Base-by-base conservation (phyloP, 371 early-diverging fungal genomes). In the Rhizomucor pusillus region DNA sequence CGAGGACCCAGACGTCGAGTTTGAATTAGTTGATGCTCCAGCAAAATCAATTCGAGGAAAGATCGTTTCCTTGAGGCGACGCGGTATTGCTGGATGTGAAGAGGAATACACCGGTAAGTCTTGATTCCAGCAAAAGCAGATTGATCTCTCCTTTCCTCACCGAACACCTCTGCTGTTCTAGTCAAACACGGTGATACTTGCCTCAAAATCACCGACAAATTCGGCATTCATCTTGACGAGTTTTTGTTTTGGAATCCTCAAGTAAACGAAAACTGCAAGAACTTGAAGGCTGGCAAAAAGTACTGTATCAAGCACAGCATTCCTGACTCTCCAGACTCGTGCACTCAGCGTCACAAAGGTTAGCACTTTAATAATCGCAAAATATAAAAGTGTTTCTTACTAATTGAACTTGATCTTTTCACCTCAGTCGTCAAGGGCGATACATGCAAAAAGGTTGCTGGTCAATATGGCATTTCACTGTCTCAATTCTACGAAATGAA, bases 1-100 rank as follows among this genome's bases (percentile, higher is more conserved):
- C n/a, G 52, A 63, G 33, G 65, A 66, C 24, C 62, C 64, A 18
- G 69, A 69, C 25, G 36, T 53, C 2, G 55, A 62, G 3, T 71
- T 67, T 40, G 67, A 65, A 44, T 59, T 67, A 5, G 49, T 59
- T 20, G 48, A 67, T 18, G 46, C 51, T 10, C 7, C 35, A 34
- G 45, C 18, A 14, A 56, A 43, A 29, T 29, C 29, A 29, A 50
- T 34, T 43, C 43, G 48, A 24, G 39, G 24, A 24, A 59, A 59
- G 39, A 36, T 51, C 1, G 52, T 60, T 1, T 51, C 55, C 34
- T 43, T 65, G n/a, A 50, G 19, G 19, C 46, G 55, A 6, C 41
- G 53, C 24, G 59, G 56, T 22, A 23, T 47, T 33, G 52, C 54
- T 50, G 57, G 47, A 29, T 64, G 64, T 25, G 43, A 60, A n/a